Conservation (phyloP, 2,329 filamentous ascomycete genomes). For the Alternaria brassicae region DNA sequence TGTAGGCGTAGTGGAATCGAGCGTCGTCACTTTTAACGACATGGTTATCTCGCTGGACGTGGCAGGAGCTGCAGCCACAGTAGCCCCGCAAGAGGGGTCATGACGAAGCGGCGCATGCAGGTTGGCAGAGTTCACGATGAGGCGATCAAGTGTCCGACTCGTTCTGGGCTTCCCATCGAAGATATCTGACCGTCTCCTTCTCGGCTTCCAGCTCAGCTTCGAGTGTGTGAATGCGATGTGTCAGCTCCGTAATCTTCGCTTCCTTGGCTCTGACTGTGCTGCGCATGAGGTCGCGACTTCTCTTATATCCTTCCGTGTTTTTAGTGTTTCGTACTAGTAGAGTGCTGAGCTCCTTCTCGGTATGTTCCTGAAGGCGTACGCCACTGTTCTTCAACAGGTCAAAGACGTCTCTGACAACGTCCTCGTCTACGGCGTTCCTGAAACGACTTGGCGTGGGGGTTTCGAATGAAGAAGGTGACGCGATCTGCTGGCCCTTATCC, state of each 20-base stretch:
- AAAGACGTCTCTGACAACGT: slow-evolving; percentile 55
- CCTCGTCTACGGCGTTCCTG: slow-evolving; percentile 26
- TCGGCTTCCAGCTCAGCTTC: slow-evolving; percentile 64
- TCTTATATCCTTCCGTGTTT: slow-evolving; percentile 66
- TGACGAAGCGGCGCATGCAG: not conserved
- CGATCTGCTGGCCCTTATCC: slow-evolving; percentile 13
- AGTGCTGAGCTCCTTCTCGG: slow-evolving; percentile 26
- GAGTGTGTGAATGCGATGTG: slow-evolving; percentile 67
- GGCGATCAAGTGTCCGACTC: slow-evolving; percentile 2
- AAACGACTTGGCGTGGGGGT: slow-evolving; percentile 48
- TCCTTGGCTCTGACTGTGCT: slow-evolving; percentile 69
- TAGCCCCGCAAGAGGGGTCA: not conserved
- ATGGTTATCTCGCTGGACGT: not conserved
- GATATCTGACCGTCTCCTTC: slow-evolving; percentile 49
- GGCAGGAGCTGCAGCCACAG: not conserved
- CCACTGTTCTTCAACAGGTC: slow-evolving; percentile 56
- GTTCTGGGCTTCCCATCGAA: slow-evolving; percentile 33
- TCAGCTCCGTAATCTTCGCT: slow-evolving; percentile 68
- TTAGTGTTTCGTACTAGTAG: slow-evolving; percentile 59
- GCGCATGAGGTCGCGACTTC: slow-evolving; percentile 71
- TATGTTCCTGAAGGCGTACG: slow-evolving; percentile 43
- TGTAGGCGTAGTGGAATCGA: not conserved
- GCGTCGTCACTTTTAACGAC: not conserved
- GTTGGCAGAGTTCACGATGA: not conserved
- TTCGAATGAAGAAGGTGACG: slow-evolving; percentile 32